Evolutionary conservation across 805 yeast species (phyloP).

Genomic region (Lipomyces anomalus): DNA sequence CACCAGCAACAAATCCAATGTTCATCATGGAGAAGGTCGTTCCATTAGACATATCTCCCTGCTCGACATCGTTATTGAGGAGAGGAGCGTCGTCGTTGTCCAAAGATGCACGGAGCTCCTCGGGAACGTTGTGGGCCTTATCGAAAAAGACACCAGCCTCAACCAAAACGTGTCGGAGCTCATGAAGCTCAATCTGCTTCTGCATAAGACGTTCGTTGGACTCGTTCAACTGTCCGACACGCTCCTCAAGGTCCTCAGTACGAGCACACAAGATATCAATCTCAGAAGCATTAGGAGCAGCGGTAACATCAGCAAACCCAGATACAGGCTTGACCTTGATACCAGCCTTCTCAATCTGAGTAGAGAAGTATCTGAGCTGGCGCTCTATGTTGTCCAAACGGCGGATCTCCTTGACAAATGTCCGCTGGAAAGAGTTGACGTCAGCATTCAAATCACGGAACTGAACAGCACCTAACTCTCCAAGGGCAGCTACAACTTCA

Average conservation of each 20-base stretch:
- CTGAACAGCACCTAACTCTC: conserved; percentile 79
- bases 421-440: conserved; percentile 79
- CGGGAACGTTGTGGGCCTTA: conserved; percentile 30
- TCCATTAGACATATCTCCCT: conserved; percentile 17
- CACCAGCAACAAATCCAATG: conserved; percentile 67
- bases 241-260: conserved; percentile 63
- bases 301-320: conserved; percentile 39
- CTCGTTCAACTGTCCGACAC: conserved; percentile 64
- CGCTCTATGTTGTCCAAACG: conserved; percentile 81
- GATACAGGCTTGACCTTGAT: conserved; percentile 35
- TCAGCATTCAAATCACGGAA: conserved; percentile 81
- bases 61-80: conserved; percentile 36
- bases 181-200: conserved; percentile 61
- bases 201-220: conserved; percentile 59
- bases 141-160: conserved; percentile 45
- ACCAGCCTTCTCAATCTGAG: conserved; percentile 31
- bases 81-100: conserved; percentile 37
- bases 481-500: conserved; percentile 78
- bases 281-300: conserved; percentile 45
- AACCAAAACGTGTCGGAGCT: conserved; percentile 58
- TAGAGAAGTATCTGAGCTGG: conserved; percentile 51
- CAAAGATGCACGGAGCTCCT: conserved; percentile 32
- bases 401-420: conserved; percentile 83
- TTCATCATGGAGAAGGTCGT: conserved; percentile 27
- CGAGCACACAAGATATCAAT: conserved; percentile 66